Base-by-base conservation (phyloP, 2,329 filamentous ascomycete species). In the Grosmannia huntii region DNA sequence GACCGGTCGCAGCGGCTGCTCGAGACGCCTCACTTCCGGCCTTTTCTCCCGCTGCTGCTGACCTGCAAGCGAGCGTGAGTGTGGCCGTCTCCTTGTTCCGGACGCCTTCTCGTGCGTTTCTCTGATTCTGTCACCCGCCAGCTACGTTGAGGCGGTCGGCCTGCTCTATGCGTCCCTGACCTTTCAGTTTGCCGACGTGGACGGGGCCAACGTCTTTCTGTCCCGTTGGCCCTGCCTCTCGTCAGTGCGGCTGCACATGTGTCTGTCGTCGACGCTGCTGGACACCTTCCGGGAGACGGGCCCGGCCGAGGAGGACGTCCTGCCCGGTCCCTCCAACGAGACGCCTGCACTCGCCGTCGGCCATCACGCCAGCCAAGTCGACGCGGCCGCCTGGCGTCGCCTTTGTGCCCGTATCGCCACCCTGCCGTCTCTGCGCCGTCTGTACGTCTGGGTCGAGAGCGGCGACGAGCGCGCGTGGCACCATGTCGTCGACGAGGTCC, bases 391-490 rank as follows among this genome's bases (percentile, higher is more conserved):
- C 3, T 70, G 68, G 68, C 61, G 64, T 55, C 60, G 59, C 1
- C 62, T 69, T 1, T 67, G 68, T 61, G 57, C 58, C 55, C 56
- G 23, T 6, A 53, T 68, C 1, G 61, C 53, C 12, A 28, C 56
- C 12, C 53, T 66, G 12, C 58, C 58, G 6, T 48, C 49, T 5
- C 64, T 70, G 27, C 63, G 64, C 16, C 48, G 56, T 19, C 64
- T 70, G 33, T 63, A 60, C 57, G 36, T 69, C 51, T 69, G 66
- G 62, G 60, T 68, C 48, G 65, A 69, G 60, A 63, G 65, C 36
- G 57, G 62, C 50, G 66, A 69, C 60, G 63, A 68, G 50, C 62
- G 66, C 10, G 64, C 64, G 1, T 70, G 68, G 68, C 62, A 66
- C 60, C 62, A 63, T 53, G 62, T 65, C 9, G 65, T 68, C 25